Conservation (phyloP, 345 rosid species). For the Pistacia vera region DNA sequence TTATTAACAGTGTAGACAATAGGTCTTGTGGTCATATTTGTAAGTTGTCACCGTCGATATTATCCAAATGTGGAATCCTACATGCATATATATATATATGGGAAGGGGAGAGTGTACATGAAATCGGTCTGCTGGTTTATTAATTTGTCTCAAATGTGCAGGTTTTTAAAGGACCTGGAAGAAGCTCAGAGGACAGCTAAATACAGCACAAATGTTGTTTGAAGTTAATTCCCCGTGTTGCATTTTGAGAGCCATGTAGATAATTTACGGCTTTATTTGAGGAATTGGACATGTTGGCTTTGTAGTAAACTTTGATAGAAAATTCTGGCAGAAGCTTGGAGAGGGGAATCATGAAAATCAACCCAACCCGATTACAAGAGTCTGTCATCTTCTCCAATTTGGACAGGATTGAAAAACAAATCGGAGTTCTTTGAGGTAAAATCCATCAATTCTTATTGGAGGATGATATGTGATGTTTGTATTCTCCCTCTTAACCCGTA, state of each 20-base stretch:
- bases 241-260: constrained; percentile 24
- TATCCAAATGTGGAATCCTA: neutral
- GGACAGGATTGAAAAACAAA: neutral
- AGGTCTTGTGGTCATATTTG: neutral
- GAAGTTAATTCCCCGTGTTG: constrained; percentile 20
- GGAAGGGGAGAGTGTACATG: neutral
- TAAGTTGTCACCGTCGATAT: neutral
- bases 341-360: neutral
- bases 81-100: neutral
- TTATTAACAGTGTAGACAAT: neutral
- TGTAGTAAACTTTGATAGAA: neutral
- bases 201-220: constrained; percentile 54
- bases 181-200: constrained; percentile 78
- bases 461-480: neutral
- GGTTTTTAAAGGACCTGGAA: constrained; percentile 84
- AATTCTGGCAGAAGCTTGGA: neutral
- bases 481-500: neutral
- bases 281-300: neutral
- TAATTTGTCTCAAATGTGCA: constrained; percentile 27
- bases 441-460: neutral
- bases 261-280: constrained; percentile 8
- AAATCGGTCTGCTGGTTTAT: constrained; percentile 3
- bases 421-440: neutral
- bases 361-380: neutral
- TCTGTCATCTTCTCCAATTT: neutral